Conservation (phyloP, 148 eudicot genomes). For the Silene latifolia region DNA sequence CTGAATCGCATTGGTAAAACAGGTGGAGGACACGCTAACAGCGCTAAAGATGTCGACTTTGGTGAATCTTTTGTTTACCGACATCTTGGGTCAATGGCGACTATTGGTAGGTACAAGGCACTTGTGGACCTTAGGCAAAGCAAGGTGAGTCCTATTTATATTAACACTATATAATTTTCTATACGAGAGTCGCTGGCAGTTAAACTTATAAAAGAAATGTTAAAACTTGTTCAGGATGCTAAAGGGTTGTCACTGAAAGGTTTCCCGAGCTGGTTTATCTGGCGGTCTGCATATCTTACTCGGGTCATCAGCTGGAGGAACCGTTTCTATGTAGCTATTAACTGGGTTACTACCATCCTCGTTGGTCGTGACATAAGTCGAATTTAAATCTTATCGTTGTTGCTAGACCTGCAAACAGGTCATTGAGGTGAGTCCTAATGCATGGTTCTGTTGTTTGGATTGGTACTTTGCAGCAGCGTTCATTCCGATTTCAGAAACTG, state of each 20-base stretch:
- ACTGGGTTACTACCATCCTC: slow-evolving; percentile 86
- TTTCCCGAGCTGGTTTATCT: slow-evolving; percentile 78
- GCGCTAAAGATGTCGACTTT: slow-evolving; percentile 46
- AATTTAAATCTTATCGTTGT: slow-evolving; percentile 34
- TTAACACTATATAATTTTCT: neutral
- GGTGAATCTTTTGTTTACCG: slow-evolving; percentile 76
- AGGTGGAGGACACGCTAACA: slow-evolving; percentile 73
- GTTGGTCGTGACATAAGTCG: slow-evolving; percentile 95
- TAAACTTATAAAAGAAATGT: neutral
- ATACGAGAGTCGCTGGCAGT: neutral
- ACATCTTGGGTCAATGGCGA: slow-evolving; percentile 98
- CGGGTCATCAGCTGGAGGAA: slow-evolving; percentile 97
- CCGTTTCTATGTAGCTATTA: slow-evolving; percentile 83
- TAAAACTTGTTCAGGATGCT: slow-evolving; percentile 41
- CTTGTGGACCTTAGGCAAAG: slow-evolving; percentile 93
- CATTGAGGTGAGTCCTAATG: neutral
- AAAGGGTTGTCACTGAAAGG: slow-evolving; percentile 88
- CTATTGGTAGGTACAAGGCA: slow-evolving; percentile 92
- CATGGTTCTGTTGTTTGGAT: neutral
- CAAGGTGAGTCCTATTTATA: slow-evolving; percentile 48
- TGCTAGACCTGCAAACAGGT: too few relatives aligned
- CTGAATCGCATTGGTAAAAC: slow-evolving; percentile 71
- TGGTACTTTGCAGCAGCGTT: neutral
- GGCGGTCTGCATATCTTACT: slow-evolving; percentile 97
- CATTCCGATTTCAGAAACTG: neutral